Conservation (phyloP, 192 early-diverging fungal species). For the Glomus cerebriforme region DNA sequence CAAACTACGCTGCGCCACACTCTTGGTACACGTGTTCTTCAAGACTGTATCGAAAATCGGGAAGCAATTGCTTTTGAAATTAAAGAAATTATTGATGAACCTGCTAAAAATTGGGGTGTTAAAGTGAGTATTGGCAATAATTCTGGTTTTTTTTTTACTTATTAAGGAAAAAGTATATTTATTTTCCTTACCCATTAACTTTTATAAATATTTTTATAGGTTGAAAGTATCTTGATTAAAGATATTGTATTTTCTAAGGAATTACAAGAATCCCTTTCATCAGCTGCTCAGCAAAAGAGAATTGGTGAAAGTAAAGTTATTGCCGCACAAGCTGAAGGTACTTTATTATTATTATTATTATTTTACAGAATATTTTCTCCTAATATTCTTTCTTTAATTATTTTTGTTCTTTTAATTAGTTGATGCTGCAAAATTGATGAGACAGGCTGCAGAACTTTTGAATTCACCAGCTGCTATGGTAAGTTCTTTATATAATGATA, state of each 20-base stretch:
- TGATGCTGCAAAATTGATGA: conserved; percentile 87
- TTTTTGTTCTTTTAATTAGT: conserved; percentile 42
- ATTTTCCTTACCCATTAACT: not conserved
- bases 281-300: conserved; percentile 88
- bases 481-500: not conserved
- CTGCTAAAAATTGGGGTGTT: conserved; percentile 81
- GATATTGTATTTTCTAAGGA: conserved; percentile 76
- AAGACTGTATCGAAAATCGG: conserved; percentile 89
- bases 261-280: conserved; percentile 79
- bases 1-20: conserved; percentile 89
- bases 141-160: not conserved
- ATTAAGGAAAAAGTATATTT: too few relatives aligned
- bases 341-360: too few relatives aligned
- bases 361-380: too few relatives aligned
- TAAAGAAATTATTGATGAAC: conserved; percentile 75
- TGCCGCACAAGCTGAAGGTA: conserved; percentile 73
- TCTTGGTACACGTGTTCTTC: conserved; percentile 78
- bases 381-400: not conserved
- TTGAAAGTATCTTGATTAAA: conserved; percentile 84
- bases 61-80: conserved; percentile 86
- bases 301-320: conserved; percentile 92
- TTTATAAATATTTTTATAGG: conserved; percentile 19
- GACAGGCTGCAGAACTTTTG: conserved; percentile 89
- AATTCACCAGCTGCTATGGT: conserved; percentile 75
- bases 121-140: conserved; percentile 47